Evolutionary conservation across 2,329 filamentous ascomycete genomes (phyloP), one percentile per base, ranked within the genome.

Genomic region (Xylariaceae sp.): DNA sequence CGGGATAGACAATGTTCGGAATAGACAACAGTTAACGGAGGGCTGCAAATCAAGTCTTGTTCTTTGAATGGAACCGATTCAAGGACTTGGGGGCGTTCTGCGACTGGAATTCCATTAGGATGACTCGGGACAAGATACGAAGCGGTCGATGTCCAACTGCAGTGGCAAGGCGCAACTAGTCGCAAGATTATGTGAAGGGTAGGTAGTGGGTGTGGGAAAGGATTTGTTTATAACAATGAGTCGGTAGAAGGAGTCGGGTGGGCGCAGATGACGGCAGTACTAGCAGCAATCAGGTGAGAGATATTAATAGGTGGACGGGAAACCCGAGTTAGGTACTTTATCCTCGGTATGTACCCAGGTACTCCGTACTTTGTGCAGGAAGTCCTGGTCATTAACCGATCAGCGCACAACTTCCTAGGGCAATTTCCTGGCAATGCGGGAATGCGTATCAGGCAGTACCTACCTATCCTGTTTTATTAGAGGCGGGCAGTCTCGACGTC

Each of bases 91-190:
- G 57, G 10, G 61, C 58, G 17, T 56, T 59, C 53, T 64, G 64
- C 63, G 64, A 66, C 61, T 50, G 66, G 63, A 66, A 68, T 67
- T 70, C 68, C 69, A 70, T 71, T 64, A 65, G 68, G 67, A 66
- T 67, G 63, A 58, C 49, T 66, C 53, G 39, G 53, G 17, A 13
- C 9, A 41, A 44, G 35, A 51, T 13, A 37, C 41, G 37, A 55
- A 48, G 18, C 41, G 47, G 53, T 41, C 35, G 47, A 53, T 50
- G 49, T 15, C 4, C 44, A 10, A 35, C 10, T 50, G 23, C 23
- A 30, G 30, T 41, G n/a, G 53, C 34, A 35, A 54, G 41, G 53
- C 18, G 15, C 11, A 50, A 37, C 41, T 30, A 51, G 49, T 39
- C 9, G n/a, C 18, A 39, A 53, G 9, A 51, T 30, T 13, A 45